Evolutionary conservation across 2,329 filamentous ascomycete species (phyloP), one percentile per base, ranked within the genome.

Genomic region (Diaporthe ilicicola): DNA sequence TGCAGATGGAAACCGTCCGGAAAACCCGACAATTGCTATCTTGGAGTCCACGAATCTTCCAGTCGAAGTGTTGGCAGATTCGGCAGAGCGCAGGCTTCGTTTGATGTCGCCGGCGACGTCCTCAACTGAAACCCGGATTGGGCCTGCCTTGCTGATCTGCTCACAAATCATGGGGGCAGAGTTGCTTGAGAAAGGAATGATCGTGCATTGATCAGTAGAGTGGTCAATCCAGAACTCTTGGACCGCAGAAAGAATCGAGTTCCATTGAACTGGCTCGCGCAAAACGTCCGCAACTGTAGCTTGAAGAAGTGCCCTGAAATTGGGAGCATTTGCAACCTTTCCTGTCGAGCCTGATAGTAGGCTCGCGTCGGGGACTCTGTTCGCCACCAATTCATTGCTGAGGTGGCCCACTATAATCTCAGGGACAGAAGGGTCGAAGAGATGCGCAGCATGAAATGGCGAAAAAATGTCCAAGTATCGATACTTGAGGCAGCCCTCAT

Each of bases 1-100:
- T 3, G 64, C 64, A 15, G 48, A 51, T 13, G 64, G 64, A 10
- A 67, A 67, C 4, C 64, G 64, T 5, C 64, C 64, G 10, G 64
- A 67, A 5, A 67, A 53, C 1, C 64, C 64, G 6, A 67, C 15
- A 34, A 67, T 46, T 19, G 64, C 64, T 24, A 67, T 51, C 24
- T 67, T 67, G 7, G 64, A 53, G 12, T 39, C 51, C 48, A 53
- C 37, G 15, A 53, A 42, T 22, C 32, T 39, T 15, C 62, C 46
- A 2, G 22, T 17, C 3, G 32, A 2, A 51, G 0, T 37, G 13
- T 53, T 39, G n/a, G 62, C 10, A 32, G 62, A 19, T 2, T 53
- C 17, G 9, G n/a, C 17, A 1, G 15, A 13, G 17, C 32, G 48
- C 8, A 67, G 24, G 27, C 10, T 44, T 29, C 55, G 37, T 27